Evolutionary conservation across 129 eudicot species (phyloP).

Genomic region (Tagetes patula): DNA sequence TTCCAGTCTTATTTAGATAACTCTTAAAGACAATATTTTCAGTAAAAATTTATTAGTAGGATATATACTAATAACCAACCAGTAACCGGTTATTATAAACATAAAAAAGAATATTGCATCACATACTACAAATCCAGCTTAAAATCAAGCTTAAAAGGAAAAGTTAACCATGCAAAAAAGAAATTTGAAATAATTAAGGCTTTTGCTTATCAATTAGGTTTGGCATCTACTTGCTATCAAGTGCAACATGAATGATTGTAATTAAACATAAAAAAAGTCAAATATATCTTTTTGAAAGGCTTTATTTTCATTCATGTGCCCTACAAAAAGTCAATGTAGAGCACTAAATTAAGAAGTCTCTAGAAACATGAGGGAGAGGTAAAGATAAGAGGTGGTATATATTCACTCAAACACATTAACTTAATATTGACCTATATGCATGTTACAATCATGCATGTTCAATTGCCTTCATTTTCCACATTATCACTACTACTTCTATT

Average conservation of each 20-base stretch:
- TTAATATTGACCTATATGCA: slow-evolving; percentile 12
- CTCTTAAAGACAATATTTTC: too few relatives aligned
- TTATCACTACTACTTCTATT: neutral
- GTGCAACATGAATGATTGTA: slow-evolving; percentile 29
- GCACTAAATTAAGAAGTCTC: slow-evolving; percentile 22
- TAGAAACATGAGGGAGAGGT: slow-evolving; percentile 17
- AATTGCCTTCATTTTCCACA: neutral
- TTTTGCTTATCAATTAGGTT: slow-evolving; percentile 18
- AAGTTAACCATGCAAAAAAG: slow-evolving; percentile 30
- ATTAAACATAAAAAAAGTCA: slow-evolving; percentile 25
- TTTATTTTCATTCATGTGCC: slow-evolving; percentile 20
- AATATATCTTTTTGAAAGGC: slow-evolving; percentile 12
- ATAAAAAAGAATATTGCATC: too few relatives aligned
- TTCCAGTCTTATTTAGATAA: too few relatives aligned
- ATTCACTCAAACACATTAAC: slow-evolving; percentile 18
- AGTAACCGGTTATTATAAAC: too few relatives aligned
- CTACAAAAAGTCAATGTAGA: slow-evolving; percentile 25
- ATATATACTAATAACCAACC: too few relatives aligned
- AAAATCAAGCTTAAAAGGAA: slow-evolving; percentile 11
- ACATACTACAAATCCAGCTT: too few relatives aligned
- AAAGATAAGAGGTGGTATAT: slow-evolving; percentile 22
- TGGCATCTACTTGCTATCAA: slow-evolving; percentile 25
- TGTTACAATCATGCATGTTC: slow-evolving; percentile 19
- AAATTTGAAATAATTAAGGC: slow-evolving; percentile 8
- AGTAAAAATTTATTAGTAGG: too few relatives aligned